phyloP scores from a whole-genome alignment of 768 basidiomycete species.

The Kwoniella sp. region DNA sequence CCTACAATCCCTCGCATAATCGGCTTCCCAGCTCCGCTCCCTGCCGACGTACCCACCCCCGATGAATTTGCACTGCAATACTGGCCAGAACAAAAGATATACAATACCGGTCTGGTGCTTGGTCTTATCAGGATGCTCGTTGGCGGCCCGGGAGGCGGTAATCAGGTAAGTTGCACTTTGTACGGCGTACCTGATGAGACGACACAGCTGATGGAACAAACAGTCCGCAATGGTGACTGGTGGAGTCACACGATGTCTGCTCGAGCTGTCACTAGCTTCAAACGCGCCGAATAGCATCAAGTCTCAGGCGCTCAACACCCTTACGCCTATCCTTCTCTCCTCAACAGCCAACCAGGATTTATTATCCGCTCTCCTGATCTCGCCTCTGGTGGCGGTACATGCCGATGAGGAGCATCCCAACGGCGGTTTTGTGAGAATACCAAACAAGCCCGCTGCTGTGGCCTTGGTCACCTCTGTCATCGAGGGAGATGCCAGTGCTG shows the following conservation, averaged over 20 bases:
- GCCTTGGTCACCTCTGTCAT: slow-evolving; percentile 78
- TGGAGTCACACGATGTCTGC: slow-evolving; percentile 68
- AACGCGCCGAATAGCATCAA: slow-evolving; percentile 88
- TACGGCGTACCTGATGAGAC: too few relatives aligned
- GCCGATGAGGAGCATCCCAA: slow-evolving; percentile 69
- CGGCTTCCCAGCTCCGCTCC: slow-evolving; percentile 63
- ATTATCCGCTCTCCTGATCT: slow-evolving; percentile 77
- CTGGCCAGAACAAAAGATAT: slow-evolving; percentile 90
- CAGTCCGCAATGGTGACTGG: slow-evolving; percentile 57
- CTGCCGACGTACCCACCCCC: slow-evolving; percentile 64
- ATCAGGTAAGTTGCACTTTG: slow-evolving; percentile 46
- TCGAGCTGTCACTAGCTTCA: slow-evolving; percentile 88
- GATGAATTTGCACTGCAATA: slow-evolving; percentile 91
- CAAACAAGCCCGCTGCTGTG: slow-evolving; percentile 77
- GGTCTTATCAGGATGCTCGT: slow-evolving; percentile 84
- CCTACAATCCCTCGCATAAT: slow-evolving; percentile 68
- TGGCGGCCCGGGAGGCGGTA: slow-evolving; percentile 57
- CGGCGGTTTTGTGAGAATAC: slow-evolving; percentile 65
- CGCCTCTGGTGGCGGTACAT: slow-evolving; percentile 63
- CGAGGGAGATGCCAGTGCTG: slow-evolving; percentile 84
- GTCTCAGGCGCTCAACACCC: slow-evolving; percentile 70
- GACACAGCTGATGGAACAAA: slow-evolving; percentile 14
- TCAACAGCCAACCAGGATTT: slow-evolving; percentile 70
- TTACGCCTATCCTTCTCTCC: slow-evolving; percentile 67
- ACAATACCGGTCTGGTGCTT: slow-evolving; percentile 76